Conservation (phyloP, 805 yeast genomes). For the Teunomyces tritomae region DNA sequence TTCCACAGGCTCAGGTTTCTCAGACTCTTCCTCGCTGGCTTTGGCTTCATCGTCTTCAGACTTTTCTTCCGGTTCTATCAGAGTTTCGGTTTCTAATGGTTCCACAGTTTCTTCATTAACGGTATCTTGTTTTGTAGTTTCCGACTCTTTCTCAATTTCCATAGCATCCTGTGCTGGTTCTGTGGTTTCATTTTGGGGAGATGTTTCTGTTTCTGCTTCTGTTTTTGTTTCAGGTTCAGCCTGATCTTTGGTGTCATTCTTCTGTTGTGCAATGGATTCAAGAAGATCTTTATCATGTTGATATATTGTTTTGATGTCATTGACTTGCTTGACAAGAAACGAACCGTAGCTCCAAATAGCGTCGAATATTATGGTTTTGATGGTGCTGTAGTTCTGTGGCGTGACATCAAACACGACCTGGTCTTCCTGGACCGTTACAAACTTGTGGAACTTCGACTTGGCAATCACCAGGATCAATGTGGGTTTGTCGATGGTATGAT, state of each 20-base stretch:
- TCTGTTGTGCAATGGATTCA: not conserved
- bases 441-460: slow-evolving; percentile 16
- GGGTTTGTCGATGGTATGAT: slow-evolving; percentile 6
- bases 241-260: not conserved
- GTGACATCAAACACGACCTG: slow-evolving; percentile 19
- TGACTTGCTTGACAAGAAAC: slow-evolving; percentile 19
- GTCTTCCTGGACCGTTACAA: slow-evolving; percentile 19
- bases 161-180: not conserved
- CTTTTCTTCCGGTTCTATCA: too few relatives aligned
- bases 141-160: not conserved
- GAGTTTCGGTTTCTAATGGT: too few relatives aligned
- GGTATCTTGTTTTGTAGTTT: not conserved
- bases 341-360: slow-evolving; percentile 18
- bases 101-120: not conserved
- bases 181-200: not conserved
- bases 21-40: too few relatives aligned
- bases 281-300: not conserved
- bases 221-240: too few relatives aligned
- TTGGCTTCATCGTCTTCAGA: too few relatives aligned
- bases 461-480: slow-evolving; percentile 11
- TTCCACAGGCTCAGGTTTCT: not conserved
- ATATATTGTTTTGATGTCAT: slow-evolving; percentile 13
- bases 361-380: slow-evolving; percentile 21
- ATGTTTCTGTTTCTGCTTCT: not conserved
- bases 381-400: slow-evolving; percentile 14